Conservation (phyloP, 352 stramenopile species). For the Pythium myriotylum region DNA sequence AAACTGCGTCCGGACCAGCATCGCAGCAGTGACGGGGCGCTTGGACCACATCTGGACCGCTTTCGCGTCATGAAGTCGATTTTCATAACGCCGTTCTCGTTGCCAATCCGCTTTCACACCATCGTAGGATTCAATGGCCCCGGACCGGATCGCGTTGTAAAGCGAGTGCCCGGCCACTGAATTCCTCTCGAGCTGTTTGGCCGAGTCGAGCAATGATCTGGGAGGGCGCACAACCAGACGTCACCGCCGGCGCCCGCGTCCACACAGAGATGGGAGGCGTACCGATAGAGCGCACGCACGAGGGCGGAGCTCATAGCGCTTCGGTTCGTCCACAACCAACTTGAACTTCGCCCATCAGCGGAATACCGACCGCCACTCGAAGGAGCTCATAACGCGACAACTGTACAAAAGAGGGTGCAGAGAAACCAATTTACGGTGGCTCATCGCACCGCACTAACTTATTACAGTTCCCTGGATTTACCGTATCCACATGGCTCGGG, state of each 20-base stretch:
- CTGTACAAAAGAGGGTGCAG: constrained; percentile 21
- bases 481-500: not conserved
- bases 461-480: not conserved
- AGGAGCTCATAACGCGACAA: constrained; percentile 4
- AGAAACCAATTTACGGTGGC: not conserved
- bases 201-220: constrained; percentile 60
- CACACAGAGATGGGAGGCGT: not conserved
- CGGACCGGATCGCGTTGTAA: constrained; percentile 67
- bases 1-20: constrained; percentile 62
- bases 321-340: constrained; percentile 9
- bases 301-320: constrained; percentile 34
- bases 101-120: constrained; percentile 75
- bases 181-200: constrained; percentile 55
- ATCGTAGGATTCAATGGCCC: constrained; percentile 62
- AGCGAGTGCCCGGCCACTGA: constrained; percentile 51
- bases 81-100: constrained; percentile 63
- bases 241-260: constrained; percentile 1
- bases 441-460: not conserved
- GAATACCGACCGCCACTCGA: constrained; percentile 18
- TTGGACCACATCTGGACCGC: constrained; percentile 36
- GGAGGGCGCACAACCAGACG: not conserved
- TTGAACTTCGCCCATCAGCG: constrained; percentile 34
- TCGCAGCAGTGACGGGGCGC: constrained; percentile 32
- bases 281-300: constrained; percentile 50
- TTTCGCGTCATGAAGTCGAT: constrained; percentile 52